These are phyloP conservation scores for Coelastrella sp. DNA, from an alignment of 139 green algal genomes.

Conservation along the genomic window DNA sequence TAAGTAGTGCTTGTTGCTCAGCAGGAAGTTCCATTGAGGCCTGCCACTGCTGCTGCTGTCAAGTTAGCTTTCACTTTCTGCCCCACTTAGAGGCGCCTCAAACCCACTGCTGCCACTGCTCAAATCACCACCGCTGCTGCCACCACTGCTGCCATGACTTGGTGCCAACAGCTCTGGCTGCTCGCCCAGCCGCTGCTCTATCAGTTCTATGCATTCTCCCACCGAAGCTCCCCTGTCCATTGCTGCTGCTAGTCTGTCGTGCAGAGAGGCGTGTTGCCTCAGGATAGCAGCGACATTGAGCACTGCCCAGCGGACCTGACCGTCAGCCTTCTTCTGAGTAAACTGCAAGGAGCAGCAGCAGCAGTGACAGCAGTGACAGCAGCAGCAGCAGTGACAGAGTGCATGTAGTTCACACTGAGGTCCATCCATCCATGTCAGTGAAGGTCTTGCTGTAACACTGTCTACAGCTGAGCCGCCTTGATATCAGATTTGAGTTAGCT, in stretches of 20 bases:
- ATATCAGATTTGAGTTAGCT: too few species aligned
- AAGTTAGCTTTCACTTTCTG: too few species aligned
- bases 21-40: too few species aligned
- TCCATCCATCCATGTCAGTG: not conserved
- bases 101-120: too few species aligned
- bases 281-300: slow-evolving; percentile 90
- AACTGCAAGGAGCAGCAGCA: slow-evolving; percentile 61
- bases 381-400: not conserved
- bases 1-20: too few species aligned
- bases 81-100: too few species aligned
- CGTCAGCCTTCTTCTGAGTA: slow-evolving; percentile 92
- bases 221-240: slow-evolving; percentile 80
- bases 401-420: not conserved
- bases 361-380: not conserved
- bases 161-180: not conserved
- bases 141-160: not conserved
- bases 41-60: too few species aligned
- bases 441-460: too few species aligned
- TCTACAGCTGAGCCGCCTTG: too few species aligned
- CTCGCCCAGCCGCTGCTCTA: slow-evolving; percentile 67
- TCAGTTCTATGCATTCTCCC: slow-evolving; percentile 82
- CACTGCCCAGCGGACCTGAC: slow-evolving; percentile 92
- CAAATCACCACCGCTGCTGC: not conserved
- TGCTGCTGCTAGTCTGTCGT: slow-evolving; percentile 75
- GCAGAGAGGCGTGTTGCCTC: slow-evolving; percentile 73